Conservation (phyloP, 805 yeast species). For the Kuraishia ogatae region DNA sequence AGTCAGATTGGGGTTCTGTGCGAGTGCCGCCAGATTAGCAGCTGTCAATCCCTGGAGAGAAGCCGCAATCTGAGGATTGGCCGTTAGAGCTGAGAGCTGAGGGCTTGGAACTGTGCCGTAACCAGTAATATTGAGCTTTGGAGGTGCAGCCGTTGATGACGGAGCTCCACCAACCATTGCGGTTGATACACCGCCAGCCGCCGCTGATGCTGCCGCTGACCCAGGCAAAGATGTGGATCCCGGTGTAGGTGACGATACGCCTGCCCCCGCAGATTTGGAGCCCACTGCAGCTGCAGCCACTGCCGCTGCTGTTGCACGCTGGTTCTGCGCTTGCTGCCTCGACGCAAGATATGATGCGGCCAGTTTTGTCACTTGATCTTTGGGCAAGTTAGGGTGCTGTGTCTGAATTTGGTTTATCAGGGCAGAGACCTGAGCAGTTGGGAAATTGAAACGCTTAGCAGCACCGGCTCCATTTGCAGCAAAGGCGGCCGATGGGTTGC, state of each 20-base stretch:
- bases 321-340: constrained; percentile 41
- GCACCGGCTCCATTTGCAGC: constrained; percentile 1
- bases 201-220: not conserved
- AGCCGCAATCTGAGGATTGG: not conserved
- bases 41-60: constrained; percentile 9
- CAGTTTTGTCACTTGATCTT: constrained; percentile 55
- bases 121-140: not conserved
- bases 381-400: constrained; percentile 54
- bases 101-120: not conserved
- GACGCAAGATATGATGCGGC: constrained; percentile 59
- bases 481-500: not conserved
- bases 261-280: constrained; percentile 15
- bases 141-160: not conserved
- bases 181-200: not conserved
- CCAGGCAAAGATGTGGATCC: not conserved
- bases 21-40: constrained; percentile 18
- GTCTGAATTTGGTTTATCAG: constrained; percentile 54
- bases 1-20: constrained; percentile 27
- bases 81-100: not conserved
- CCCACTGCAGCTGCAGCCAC: constrained; percentile 14
- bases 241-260: constrained; percentile 5
- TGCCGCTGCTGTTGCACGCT: constrained; percentile 16
- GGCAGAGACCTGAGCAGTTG: constrained; percentile 58
- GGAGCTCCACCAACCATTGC: not conserved
- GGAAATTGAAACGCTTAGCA: constrained; percentile 23